Base-by-base conservation (phyloP, 2,329 filamentous ascomycete species). In the Hypoxylon sp. region DNA sequence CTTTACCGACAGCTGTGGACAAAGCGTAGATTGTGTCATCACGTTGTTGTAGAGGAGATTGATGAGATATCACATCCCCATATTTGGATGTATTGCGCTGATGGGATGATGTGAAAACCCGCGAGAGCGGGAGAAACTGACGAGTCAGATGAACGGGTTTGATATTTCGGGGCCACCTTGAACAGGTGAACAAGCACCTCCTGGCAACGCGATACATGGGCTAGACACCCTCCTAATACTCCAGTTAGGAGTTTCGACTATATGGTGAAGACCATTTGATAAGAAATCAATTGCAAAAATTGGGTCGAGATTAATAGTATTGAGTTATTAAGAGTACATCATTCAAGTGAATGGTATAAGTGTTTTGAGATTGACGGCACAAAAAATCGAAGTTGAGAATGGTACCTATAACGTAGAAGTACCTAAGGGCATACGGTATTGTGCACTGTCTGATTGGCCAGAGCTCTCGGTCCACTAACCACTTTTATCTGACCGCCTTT, bases 21-120 rank as follows among this genome's bases (percentile, higher is more conserved):
- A 98, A 82, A 0, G 96, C 96, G 79, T 97, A 98, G 58, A 99
- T 97, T 1, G 95, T 98, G 63, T 88, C 85, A 74, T 82, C 75
- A 48, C 72, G 70, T 2, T 46, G 62, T 21, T 60, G 53, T 25
- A 63, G 43, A 19, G 53, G 53, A 9, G 64, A 43, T 30, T 59
- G 43, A 19, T 32, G 46, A 25, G 36, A 60, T 34, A 45, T 41
- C 14, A 65, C 49, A 43, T 34, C 52, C 17, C 58, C 55, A 60
- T 59, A 56, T 17, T 58, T 30, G 28, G 46, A 36, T 43, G 61
- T 59, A 32, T 52, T 46, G 41, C n/a, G 58, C 30, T 32, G 43
- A 19, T 21, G 13, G 7, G 61, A 50, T 5, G 38, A n/a, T 19
- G 48, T 19, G 34, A 45, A 50, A 43, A 7, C 9, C 9, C 25